phyloP scores from a whole-genome alignment of 2,329 filamentous ascomycete genomes.

The Epichloe scottii region DNA sequence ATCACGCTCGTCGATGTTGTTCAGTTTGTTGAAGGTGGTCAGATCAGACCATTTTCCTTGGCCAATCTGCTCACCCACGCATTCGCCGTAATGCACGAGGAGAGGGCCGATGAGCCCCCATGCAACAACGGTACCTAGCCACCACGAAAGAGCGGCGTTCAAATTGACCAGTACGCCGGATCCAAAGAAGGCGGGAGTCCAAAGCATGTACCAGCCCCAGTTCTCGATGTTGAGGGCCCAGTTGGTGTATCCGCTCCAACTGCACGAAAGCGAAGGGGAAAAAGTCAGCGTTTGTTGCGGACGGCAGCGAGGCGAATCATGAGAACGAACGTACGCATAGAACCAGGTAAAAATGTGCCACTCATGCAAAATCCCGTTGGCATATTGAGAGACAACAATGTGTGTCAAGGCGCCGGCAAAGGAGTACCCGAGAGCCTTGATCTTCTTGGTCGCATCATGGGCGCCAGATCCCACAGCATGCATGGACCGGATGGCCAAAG shows the following conservation, averaged over 20 bases:
- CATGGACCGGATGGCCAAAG: conserved; percentile 51
- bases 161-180: conserved; percentile 37
- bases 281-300: too few relatives aligned
- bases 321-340: conserved; percentile 22
- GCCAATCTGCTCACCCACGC: conserved; percentile 28
- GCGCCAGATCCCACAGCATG: conserved; percentile 41
- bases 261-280: neutral
- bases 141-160: conserved; percentile 47
- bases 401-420: conserved; percentile 38
- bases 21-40: conserved; percentile 20
- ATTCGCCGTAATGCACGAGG: conserved; percentile 36
- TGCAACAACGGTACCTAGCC: conserved; percentile 39
- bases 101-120: conserved; percentile 40
- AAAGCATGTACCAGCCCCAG: conserved; percentile 50
- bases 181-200: conserved; percentile 48
- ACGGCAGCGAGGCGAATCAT: too few relatives aligned
- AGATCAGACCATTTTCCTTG: conserved; percentile 19
- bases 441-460: conserved; percentile 40
- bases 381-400: conserved; percentile 46
- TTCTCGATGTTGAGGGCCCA: conserved; percentile 40
- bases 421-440: conserved; percentile 38
- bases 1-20: conserved; percentile 14
- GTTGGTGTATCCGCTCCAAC: conserved; percentile 35
- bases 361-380: conserved; percentile 46
- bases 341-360: conserved; percentile 43